Conservation (phyloP, 176 grass and related monocot species). For the Aegilops umbellulata region DNA sequence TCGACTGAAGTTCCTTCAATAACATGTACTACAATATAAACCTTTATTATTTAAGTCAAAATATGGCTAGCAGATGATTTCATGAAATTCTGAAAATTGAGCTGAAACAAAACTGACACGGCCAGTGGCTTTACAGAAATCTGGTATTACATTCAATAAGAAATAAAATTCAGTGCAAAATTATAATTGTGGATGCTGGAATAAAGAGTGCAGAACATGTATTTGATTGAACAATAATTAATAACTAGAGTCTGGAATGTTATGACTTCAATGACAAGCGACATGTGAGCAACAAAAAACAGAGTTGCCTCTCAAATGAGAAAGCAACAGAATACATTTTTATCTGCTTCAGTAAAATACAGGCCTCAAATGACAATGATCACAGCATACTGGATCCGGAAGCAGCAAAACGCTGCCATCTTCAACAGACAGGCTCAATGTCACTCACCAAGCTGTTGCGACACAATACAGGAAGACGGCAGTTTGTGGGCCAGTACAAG, state of each 20-base stretch:
- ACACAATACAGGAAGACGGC: not conserved
- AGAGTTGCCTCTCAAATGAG: not conserved
- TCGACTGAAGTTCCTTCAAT: not conserved
- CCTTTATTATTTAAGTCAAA: not conserved
- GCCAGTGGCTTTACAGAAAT: not conserved
- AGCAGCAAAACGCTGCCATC: not conserved
- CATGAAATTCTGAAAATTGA: constrained; percentile 13
- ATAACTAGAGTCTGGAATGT: not conserved
- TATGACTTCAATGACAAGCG: not conserved
- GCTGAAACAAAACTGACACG: not conserved
- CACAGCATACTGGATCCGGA: not conserved
- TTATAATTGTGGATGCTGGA: not conserved
- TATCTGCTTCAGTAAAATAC: not conserved
- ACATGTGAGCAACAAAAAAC: constrained; percentile 1
- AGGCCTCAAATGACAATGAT: not conserved
- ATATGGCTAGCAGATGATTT: not conserved
- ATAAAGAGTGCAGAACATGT: not conserved
- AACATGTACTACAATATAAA: not conserved
- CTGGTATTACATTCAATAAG: constrained; percentile 23
- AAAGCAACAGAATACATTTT: not conserved
- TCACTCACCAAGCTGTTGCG: not conserved
- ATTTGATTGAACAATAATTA: not conserved
- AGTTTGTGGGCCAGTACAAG: not conserved
- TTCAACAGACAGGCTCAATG: not conserved
- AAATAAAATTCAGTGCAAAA: not conserved